Evolutionary conservation across 352 stramenopile genomes (phyloP), one percentile per base, ranked within the genome.

Genomic region (Aphanomyces invadans): DNA sequence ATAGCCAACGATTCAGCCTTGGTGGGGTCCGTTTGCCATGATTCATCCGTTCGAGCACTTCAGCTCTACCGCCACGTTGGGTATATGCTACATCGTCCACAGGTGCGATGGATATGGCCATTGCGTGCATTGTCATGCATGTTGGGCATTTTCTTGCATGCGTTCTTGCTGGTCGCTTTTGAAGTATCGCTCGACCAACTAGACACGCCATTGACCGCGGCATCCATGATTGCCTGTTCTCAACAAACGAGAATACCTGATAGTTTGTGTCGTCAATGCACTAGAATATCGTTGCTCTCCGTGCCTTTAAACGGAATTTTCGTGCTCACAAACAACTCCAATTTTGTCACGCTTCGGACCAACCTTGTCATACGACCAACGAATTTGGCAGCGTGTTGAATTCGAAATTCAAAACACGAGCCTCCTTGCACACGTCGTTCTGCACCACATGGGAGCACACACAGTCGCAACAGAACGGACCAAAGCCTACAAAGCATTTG

Each of bases 251-350:
- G n/a, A n/a, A n/a, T n/a, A n/a, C n/a, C n/a, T n/a, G n/a, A n/a
- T n/a, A n/a, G n/a, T n/a, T n/a, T n/a, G n/a, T n/a, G n/a, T n/a
- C 65, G 57, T 86, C 76, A 69, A 96, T 95, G 36, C 70, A 88
- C 85, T 17, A 74, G 86, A 39, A 90, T 90, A 62, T 96, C 86
- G 66, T 94, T 86, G 52, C 86, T 97, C 19, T 83, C 86, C 1
- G 87, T 96, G 23, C 89, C 89, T 72, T 97, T 97, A 75, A 96
- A 96, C 2, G 89, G 89, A 49, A 97, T 83, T 69, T 95, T 95
- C 32, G 89, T 97, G 29, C 73, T 88, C 7, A 97, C 89, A 67
- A 96, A 96, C 96, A 17, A 96, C 87, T 23, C 81, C 86, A 48
- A 95, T 83, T 56, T 79, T 86, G 61, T 95, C 83, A 26, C 74